Percentiles rank a stretch among this genome's conserved stretches.
Evolutionary conservation across 192 early-diverging fungal genomes (phyloP).

Genomic region (Coemansia umbellata): DNA sequence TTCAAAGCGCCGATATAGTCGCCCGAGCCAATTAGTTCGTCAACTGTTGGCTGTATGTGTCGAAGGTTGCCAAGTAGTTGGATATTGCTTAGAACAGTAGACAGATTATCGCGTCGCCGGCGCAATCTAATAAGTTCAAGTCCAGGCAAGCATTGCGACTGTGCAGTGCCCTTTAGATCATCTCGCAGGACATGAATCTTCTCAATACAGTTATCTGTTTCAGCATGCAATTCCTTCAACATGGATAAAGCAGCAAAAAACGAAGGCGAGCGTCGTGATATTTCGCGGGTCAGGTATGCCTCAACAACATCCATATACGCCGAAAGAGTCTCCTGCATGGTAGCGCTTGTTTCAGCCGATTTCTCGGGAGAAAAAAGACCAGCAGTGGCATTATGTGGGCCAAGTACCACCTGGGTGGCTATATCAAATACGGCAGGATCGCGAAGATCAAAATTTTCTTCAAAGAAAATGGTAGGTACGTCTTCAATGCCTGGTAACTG

Average conservation of each 20-base stretch:
- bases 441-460: constrained; percentile 78
- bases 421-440: constrained; percentile 86
- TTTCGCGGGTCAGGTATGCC: constrained; percentile 90
- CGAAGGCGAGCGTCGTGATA: constrained; percentile 86
- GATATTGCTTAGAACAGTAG: constrained; percentile 62
- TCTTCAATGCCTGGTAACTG: constrained; percentile 67
- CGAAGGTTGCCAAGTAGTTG: constrained; percentile 70
- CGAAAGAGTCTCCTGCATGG: constrained; percentile 87
- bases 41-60: constrained; percentile 79
- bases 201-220: constrained; percentile 83
- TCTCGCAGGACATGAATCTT: constrained; percentile 79
- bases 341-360: constrained; percentile 59
- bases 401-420: constrained; percentile 68
- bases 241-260: constrained; percentile 95
- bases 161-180: constrained; percentile 61
- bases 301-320: constrained; percentile 92
- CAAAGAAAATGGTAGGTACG: constrained; percentile 87
- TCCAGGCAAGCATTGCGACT: constrained; percentile 69
- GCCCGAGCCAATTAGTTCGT: constrained; percentile 70
- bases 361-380: constrained; percentile 43
- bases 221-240: constrained; percentile 86
- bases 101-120: constrained; percentile 68
- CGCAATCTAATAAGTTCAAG: constrained; percentile 80
- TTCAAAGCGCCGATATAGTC: constrained; percentile 89
- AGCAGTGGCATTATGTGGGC: constrained; percentile 51